Evolutionary conservation across 2,329 filamentous ascomycete genomes (phyloP), one percentile per base, ranked within the genome.

Genomic region (Harringtonia lauricola): DNA sequence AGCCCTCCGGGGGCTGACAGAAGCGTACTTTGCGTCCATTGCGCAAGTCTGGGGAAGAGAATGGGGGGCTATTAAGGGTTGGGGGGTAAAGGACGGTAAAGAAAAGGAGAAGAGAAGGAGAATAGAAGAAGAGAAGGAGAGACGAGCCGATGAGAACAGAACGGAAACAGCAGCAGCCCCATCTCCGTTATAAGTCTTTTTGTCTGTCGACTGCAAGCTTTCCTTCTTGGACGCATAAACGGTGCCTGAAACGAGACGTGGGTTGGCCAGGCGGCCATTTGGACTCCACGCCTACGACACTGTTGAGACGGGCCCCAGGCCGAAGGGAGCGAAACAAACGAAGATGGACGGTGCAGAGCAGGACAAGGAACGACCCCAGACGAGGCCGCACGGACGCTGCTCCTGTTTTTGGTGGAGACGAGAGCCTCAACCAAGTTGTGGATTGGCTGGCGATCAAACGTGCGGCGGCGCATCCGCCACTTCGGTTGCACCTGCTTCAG

Each of bases 21-120:
- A 36, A 18, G 44, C 39, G 44, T 50, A 50, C 37, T 47, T 47
- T 26, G 49, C 21, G 34, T 49, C 44, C 49, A 51, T 51, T 24
- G 33, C 39, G 36, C 17, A 21, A 26, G 10, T 3, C 13, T 19
- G 7, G 21, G 24, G 6, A 36, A 36, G 35, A 36, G 34, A 26
- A 4, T n/a, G 22, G 24, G 14, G 22, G 14, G 14, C 15, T 21
- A n/a, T 8, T 29, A 19, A 30, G 22, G n/a, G 39, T 17, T 14
- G 37, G 24, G 24, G 10, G 24, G 28, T 17, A 34, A 26, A 40
- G 14, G 36, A 42, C 13, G 19, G 19, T 28, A 26, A 33, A 33
- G n/a, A 39, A 31, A 39, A 37, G 33, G 13, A 34, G 28, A 36
- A 36, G 33, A 39, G 9, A 41, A 39, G 6, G 12, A 37, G 30